These are phyloP conservation scores for Daldinia sp. DNA, from an alignment of 2,329 filamentous ascomycete species.

Conservation along the genomic window DNA sequence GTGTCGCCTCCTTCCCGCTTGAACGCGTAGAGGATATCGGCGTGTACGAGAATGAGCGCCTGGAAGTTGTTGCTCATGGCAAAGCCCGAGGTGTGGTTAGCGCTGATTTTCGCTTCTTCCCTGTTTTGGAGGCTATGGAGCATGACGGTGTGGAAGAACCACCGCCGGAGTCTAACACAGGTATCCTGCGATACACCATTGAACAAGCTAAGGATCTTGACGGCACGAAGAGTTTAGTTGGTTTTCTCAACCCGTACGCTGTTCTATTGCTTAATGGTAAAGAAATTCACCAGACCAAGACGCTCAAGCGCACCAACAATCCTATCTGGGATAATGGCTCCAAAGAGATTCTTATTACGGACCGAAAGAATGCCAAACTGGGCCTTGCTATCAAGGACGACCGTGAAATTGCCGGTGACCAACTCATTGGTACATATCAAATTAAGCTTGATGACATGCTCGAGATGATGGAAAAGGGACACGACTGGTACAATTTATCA, in stretches of 20 bases:
- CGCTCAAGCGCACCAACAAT: conserved; percentile 96
- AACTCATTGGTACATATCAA: conserved; percentile 88
- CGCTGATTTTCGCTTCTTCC: conserved; percentile 93
- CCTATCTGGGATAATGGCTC: conserved; percentile 93
- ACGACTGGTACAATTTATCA: conserved; percentile 93
- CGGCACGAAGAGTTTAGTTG: conserved; percentile 88
- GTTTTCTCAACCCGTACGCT: conserved; percentile 90
- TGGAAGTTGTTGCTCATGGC: conserved; percentile 86
- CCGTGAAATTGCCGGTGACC: conserved; percentile 82
- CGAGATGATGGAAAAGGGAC: conserved; percentile 87
- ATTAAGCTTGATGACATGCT: conserved; percentile 95
- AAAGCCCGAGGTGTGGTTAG: conserved; percentile 82
- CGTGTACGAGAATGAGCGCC: conserved; percentile 82
- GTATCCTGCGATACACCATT: conserved; percentile 91
- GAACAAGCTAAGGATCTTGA: conserved; percentile 98
- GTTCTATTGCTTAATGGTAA: conserved; percentile 89
- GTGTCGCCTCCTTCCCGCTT: conserved; percentile 82
- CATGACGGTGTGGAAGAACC: conserved; percentile 81
- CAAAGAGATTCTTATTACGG: conserved; percentile 94
- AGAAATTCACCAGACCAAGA: conserved; percentile 87
- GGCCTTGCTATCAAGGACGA: conserved; percentile 96
- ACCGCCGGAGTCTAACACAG: conserved; percentile 88
- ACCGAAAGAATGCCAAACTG: conserved; percentile 87
- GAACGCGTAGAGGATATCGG: conserved; percentile 80
- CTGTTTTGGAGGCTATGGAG: conserved; percentile 78